Evolutionary conservation across 805 yeast species (phyloP).

Genomic region (Tetrapisispora iriomotensis): DNA sequence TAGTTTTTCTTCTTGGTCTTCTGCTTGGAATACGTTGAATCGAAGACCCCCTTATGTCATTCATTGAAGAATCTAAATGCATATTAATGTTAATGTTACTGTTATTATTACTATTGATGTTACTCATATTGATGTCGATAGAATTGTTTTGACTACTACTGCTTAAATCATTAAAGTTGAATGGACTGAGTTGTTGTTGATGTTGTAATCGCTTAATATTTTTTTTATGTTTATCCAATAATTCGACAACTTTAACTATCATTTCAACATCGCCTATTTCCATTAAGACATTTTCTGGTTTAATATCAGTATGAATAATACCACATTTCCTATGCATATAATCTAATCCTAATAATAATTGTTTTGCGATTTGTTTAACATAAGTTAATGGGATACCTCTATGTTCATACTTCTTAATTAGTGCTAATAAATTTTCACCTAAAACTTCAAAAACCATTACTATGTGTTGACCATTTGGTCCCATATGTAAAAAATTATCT

Average conservation of each 20-base stretch:
- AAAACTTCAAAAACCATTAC: conserved; percentile 97
- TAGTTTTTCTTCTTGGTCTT: conserved; percentile 58
- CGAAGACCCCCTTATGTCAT: background rate
- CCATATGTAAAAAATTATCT: conserved; percentile 77
- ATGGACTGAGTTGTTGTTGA: background rate
- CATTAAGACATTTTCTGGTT: conserved; percentile 70
- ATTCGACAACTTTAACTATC: conserved; percentile 58
- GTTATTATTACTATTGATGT: background rate
- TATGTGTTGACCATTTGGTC: conserved; percentile 87
- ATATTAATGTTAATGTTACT: background rate
- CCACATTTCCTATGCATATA: conserved; percentile 58
- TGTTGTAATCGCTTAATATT: conserved; percentile 34
- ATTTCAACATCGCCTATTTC: conserved; percentile 79
- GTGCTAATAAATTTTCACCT: conserved; percentile 84
- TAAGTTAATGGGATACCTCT: conserved; percentile 68
- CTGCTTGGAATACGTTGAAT: conserved; percentile 20
- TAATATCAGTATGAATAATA: conserved; percentile 65
- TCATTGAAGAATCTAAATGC: background rate
- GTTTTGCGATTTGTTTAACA: conserved; percentile 76
- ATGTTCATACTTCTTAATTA: conserved; percentile 69
- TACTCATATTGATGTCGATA: background rate
- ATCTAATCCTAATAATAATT: conserved; percentile 56
- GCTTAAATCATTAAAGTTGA: no score
- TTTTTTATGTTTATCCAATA: conserved; percentile 42
- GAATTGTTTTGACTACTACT: background rate